Evolutionary conservation across 2,329 filamentous ascomycete species (phyloP).

Genomic region (Alternaria postmessia): DNA sequence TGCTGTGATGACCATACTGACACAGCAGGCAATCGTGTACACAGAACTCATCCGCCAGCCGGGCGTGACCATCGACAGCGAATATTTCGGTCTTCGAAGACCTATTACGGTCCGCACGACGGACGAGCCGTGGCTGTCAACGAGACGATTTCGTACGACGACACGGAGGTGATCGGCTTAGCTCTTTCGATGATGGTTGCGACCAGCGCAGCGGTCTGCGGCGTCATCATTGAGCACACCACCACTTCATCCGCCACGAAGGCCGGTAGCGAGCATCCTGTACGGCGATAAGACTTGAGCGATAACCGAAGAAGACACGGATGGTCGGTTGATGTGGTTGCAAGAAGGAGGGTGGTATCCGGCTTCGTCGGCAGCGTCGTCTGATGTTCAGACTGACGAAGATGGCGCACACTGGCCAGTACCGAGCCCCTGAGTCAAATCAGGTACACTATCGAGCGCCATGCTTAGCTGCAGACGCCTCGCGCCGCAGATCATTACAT

Average conservation of each 20-base stretch:
- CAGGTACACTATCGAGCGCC: slow-evolving; percentile 1
- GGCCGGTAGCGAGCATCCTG: not conserved
- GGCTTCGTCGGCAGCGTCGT: not conserved
- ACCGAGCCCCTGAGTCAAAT: not conserved
- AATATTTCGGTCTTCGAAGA: not conserved
- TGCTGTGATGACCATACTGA: not conserved
- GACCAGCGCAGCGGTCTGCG: not conserved
- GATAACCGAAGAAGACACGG: not conserved
- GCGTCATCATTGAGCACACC: not conserved
- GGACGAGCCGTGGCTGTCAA: not conserved
- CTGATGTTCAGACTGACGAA: slow-evolving; percentile 1
- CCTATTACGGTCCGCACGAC: not conserved
- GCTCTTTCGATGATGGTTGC: not conserved
- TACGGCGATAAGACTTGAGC: not conserved
- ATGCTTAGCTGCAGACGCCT: slow-evolving; percentile 1
- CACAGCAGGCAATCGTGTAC: not conserved
- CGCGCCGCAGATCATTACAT: not conserved
- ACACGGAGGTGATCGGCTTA: not conserved
- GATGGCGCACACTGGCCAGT: not conserved
- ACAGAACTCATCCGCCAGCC: not conserved
- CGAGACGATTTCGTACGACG: not conserved
- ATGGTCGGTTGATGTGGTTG: not conserved
- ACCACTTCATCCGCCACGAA: not conserved
- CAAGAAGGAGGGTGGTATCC: not conserved
- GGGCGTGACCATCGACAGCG: not conserved